Conservation (phyloP, 73 alveolate genomes). For the Paramecium biaurelia region DNA sequence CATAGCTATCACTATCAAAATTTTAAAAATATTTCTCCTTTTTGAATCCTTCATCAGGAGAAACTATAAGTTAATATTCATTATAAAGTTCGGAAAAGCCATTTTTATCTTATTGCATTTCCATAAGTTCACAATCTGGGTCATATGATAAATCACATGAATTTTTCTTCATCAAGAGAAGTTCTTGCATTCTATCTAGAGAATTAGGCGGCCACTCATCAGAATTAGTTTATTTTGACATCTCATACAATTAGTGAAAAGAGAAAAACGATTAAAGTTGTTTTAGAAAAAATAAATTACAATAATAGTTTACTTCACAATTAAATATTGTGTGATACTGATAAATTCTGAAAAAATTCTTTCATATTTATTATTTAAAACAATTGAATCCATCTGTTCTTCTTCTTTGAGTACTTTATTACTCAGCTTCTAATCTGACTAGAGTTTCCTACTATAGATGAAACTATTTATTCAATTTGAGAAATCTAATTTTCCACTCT, state of each 20-base stretch:
- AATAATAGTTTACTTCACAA: not conserved
- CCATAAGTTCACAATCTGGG: not conserved
- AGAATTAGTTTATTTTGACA: not conserved
- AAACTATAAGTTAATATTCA: not conserved
- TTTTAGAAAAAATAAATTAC: not conserved
- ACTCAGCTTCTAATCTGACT: not conserved
- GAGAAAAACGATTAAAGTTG: not conserved
- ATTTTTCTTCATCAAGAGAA: not conserved
- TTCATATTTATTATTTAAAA: not conserved
- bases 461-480: not conserved
- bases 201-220: no score
- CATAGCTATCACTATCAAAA: no score
- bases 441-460: not conserved
- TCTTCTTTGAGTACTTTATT: not conserved
- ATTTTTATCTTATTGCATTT: no score
- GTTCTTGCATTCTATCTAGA: no score
- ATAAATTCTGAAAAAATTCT: not conserved
- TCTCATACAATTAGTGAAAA: not conserved
- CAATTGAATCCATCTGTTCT: not conserved
- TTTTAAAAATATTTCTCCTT: not conserved
- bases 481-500: conserved; percentile 2
- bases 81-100: not conserved
- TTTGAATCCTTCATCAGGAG: not conserved
- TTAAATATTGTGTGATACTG: not conserved
- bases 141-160: not conserved